phyloP scores from a whole-genome alignment of 371 early-diverging fungal genomes.

The Circinella minor region DNA sequence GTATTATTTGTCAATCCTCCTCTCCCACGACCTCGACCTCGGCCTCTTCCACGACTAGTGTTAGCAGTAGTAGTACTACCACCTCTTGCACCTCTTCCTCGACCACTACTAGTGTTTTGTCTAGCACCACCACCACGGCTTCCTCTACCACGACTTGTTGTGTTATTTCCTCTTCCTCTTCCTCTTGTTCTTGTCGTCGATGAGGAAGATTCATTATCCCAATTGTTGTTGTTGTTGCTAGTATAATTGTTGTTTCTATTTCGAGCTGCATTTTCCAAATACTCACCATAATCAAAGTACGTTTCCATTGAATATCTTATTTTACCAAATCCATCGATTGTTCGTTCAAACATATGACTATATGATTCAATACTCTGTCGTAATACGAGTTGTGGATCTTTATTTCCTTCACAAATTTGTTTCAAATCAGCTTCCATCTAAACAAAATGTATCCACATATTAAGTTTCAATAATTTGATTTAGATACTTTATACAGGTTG shows the following conservation, averaged over 20 bases:
- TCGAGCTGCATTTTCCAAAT: conserved; percentile 2
- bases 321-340: conserved; percentile 42
- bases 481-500: too few relatives aligned
- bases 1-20: neutral
- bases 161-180: neutral
- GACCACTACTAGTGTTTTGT: neutral
- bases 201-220: neutral
- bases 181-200: neutral
- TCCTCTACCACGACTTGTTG: conserved; percentile 13
- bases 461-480: too few relatives aligned
- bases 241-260: neutral
- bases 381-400: conserved; percentile 63
- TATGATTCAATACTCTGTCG: conserved; percentile 64
- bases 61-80: too few relatives aligned
- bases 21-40: conserved; percentile 25
- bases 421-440: conserved; percentile 51
- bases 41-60: neutral
- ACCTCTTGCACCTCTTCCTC: neutral
- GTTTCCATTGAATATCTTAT: conserved; percentile 51
- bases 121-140: conserved; percentile 3
- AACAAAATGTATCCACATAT: neutral
- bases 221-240: neutral
- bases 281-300: conserved; percentile 38
- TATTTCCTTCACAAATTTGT: conserved; percentile 69
- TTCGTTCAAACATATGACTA: conserved; percentile 62